Base-by-base conservation (phyloP, 2,329 filamentous ascomycete species). In the Colletotrichum sp. region DNA sequence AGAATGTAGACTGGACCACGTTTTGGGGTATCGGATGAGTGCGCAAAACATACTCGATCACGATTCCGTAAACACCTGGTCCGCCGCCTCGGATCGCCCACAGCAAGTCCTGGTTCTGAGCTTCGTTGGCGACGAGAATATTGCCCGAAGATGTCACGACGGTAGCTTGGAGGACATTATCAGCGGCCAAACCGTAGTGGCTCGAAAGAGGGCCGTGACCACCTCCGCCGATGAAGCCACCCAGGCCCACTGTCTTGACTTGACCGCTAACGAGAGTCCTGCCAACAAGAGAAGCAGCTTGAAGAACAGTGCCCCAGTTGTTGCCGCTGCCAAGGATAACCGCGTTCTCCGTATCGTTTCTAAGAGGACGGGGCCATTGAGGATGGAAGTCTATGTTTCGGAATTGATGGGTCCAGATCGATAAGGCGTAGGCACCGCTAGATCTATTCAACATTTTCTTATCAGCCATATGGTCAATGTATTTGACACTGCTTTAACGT, bases 181-280 rank as follows among this genome's bases (percentile, higher is more conserved):
- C 78, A 1, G 79, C 77, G 11, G 78, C 70, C 4, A 82, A 70
- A 4, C 81, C 81, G 31, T 78, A 78, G 0, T 70, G 66, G 11
- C 75, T 76, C 1, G 78, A 78, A 0, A 81, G 54, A 6, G 76
- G 75, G 0, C 79, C 78, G 29, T 83, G 80, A 1, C 81, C 81
- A 18, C 81, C 80, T 4, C 79, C 79, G n/a, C 79, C 76, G 16
- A 79, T 78, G 27, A 76, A 78, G 8, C 80, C 81, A 6, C 81
- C 81, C 15, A 91, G 78, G 9, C 90, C 90, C 4, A 92, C 90
- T 1, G 88, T 90, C 72, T 90, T 87, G 6, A 89, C 90, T 1
- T 86, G 87, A 5, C 91, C 83, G 12, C 89, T 84, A 16, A 84
- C 79, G 4, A 89, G 76, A 3, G 79, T 78, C 24, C 83, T 84